Evolutionary conservation across 1,139 yeast species (phyloP).

Genomic region (Lodderomyces orthopsilosis): DNA sequence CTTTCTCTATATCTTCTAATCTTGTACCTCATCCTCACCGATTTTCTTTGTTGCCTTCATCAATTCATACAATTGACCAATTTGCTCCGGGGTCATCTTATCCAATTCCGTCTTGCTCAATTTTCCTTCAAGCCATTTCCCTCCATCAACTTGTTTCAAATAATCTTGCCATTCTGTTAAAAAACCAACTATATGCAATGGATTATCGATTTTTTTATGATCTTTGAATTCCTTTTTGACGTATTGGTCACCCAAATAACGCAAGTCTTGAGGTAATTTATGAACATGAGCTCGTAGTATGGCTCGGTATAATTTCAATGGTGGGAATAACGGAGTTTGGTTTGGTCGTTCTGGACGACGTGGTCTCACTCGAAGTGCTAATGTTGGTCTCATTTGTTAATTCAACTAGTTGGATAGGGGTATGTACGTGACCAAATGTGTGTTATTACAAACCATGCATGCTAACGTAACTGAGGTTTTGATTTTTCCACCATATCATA

Average conservation of each 20-base stretch:
- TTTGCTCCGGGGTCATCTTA: slow-evolving; percentile 88
- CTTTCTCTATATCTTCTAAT: slow-evolving; percentile 1
- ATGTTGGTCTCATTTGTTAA: slow-evolving; percentile 50
- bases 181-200: slow-evolving; percentile 90
- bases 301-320: slow-evolving; percentile 69
- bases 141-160: slow-evolving; percentile 66
- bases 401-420: neutral
- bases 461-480: too few species aligned
- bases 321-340: slow-evolving; percentile 70
- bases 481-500: too few species aligned
- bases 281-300: slow-evolving; percentile 75
- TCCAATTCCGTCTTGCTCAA: slow-evolving; percentile 65
- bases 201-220: slow-evolving; percentile 82
- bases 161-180: slow-evolving; percentile 95
- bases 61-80: slow-evolving; percentile 63
- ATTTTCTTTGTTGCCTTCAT: slow-evolving; percentile 52
- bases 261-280: slow-evolving; percentile 61
- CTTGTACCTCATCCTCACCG: slow-evolving; percentile 17
- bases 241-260: slow-evolving; percentile 83
- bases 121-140: slow-evolving; percentile 71
- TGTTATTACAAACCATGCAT: neutral
- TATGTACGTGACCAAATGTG: too few species aligned
- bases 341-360: slow-evolving; percentile 53
- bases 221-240: slow-evolving; percentile 87
- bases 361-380: slow-evolving; percentile 47